Evolutionary conservation across 352 stramenopile species (phyloP).

Genomic region (Proteromonas lacertae): DNA sequence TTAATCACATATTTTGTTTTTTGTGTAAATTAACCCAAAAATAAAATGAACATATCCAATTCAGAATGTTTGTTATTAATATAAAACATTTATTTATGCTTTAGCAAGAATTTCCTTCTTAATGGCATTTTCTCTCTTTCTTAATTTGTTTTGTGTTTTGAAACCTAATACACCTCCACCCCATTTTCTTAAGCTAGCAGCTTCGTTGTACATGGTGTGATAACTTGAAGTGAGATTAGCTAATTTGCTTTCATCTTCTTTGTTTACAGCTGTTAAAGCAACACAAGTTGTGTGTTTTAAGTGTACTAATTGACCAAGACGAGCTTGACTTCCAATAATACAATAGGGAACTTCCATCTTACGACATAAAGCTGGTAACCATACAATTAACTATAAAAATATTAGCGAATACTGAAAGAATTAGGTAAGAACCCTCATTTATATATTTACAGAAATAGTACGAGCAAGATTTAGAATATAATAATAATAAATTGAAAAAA

Average conservation of each 20-base stretch:
- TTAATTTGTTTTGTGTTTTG: slow-evolving; percentile 96
- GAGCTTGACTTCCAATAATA: slow-evolving; percentile 95
- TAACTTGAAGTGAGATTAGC: slow-evolving; percentile 57
- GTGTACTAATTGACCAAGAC: slow-evolving; percentile 85
- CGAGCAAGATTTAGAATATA: slow-evolving; percentile 7
- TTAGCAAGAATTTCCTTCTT: no score
- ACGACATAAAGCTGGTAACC: slow-evolving; percentile 78
- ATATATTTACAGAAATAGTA: slow-evolving; percentile 11
- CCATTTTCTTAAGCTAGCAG: slow-evolving; percentile 69
- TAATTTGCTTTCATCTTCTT: slow-evolving; percentile 84
- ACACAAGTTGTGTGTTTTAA: slow-evolving; percentile 85
- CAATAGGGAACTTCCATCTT: slow-evolving; percentile 97
- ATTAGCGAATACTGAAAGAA: background rate
- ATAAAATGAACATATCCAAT: no score
- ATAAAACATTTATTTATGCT: no score
- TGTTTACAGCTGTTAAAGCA: slow-evolving; percentile 76
- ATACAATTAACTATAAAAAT: slow-evolving; percentile 56
- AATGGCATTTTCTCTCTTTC: slow-evolving; percentile 88
- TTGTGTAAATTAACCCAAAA: no score
- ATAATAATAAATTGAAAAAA: no score
- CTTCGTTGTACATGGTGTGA: slow-evolving; percentile 87
- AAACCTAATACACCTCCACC: slow-evolving; percentile 96
- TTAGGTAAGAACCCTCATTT: slow-evolving; percentile 5
- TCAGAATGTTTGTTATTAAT: no score
- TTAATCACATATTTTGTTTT: no score